phyloP scores from a whole-genome alignment of 257 asterid genomes.

The Nemophila menziesii region DNA sequence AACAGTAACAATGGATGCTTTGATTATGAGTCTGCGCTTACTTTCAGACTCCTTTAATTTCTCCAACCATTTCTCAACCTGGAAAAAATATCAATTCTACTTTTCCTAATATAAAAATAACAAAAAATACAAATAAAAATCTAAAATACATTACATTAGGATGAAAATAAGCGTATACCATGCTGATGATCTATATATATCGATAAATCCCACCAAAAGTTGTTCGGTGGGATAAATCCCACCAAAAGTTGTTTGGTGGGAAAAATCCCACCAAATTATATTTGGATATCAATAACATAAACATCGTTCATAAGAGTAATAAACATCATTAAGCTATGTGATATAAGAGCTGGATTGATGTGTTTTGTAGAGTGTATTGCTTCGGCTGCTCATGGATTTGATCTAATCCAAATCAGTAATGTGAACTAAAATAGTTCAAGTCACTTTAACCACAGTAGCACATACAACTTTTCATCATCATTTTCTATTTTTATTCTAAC shows the following conservation, averaged over 20 bases:
- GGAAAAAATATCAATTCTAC: slow-evolving; percentile 12
- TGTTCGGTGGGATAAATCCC: no score
- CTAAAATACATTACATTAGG: slow-evolving; percentile 48
- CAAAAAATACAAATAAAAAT: slow-evolving; percentile 2
- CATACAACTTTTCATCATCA: no score
- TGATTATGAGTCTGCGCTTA: slow-evolving; percentile 59
- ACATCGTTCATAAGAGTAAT: no score
- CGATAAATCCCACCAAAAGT: slow-evolving; percentile 90
- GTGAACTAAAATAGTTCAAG: no score
- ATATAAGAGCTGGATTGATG: slow-evolving; percentile 91
- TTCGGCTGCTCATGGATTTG: slow-evolving; percentile 54
- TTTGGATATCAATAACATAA: no score
- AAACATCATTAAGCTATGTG: no score
- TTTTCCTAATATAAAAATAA: background rate
- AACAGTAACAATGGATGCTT: slow-evolving; percentile 42
- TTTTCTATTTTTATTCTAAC: no score
- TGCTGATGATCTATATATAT: slow-evolving; percentile 74
- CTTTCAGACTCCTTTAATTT: slow-evolving; percentile 80
- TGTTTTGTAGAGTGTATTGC: slow-evolving; percentile 76
- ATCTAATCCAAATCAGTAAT: no score
- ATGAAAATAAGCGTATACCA: slow-evolving; percentile 73
- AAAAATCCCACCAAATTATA: no score
- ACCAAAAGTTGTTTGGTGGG: no score
- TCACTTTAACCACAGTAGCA: no score
- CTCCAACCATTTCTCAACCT: slow-evolving; percentile 98